These are phyloP conservation scores for Macroventuria anomochaeta DNA, from an alignment of 2,329 filamentous ascomycete genomes.

Conservation along the genomic window DNA sequence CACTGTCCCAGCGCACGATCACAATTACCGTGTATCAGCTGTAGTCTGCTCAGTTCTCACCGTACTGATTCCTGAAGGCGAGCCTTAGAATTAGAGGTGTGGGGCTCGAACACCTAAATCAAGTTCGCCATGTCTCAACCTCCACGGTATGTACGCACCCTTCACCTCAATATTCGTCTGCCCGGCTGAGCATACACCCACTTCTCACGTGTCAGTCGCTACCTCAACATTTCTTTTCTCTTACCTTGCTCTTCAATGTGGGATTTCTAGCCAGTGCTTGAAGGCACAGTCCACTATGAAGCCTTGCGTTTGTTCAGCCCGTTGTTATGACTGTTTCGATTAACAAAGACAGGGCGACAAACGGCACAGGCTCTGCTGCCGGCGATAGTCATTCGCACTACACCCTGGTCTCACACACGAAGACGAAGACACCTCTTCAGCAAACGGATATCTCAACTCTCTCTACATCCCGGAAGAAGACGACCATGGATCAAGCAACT, in stretches of 20 bases:
- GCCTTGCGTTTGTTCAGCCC: neutral
- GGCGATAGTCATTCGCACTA: neutral
- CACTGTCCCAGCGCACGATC: neutral
- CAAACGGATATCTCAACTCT: neutral
- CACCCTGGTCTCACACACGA: neutral
- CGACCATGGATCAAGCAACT: neutral
- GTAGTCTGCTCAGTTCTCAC: neutral
- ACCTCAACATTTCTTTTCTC: too few relatives aligned
- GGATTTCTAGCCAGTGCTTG: too few relatives aligned
- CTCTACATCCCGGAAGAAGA: neutral
- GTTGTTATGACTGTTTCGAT: neutral
- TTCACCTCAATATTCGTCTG: neutral
- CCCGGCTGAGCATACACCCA: too few relatives aligned
- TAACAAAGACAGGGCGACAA: constrained; percentile 9
- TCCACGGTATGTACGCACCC: neutral
- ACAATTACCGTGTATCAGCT: neutral
- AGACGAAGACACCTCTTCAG: neutral
- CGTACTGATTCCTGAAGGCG: neutral
- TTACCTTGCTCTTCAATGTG: too few relatives aligned
- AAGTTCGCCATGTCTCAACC: neutral
- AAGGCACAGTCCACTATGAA: neutral
- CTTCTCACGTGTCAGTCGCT: too few relatives aligned
- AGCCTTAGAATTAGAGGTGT: too few relatives aligned
- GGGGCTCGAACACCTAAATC: neutral
- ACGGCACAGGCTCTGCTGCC: neutral